Evolutionary conservation across 495 filamentous ascomycete genomes (phyloP).

Genomic region (Hypoxylon intermedium): DNA sequence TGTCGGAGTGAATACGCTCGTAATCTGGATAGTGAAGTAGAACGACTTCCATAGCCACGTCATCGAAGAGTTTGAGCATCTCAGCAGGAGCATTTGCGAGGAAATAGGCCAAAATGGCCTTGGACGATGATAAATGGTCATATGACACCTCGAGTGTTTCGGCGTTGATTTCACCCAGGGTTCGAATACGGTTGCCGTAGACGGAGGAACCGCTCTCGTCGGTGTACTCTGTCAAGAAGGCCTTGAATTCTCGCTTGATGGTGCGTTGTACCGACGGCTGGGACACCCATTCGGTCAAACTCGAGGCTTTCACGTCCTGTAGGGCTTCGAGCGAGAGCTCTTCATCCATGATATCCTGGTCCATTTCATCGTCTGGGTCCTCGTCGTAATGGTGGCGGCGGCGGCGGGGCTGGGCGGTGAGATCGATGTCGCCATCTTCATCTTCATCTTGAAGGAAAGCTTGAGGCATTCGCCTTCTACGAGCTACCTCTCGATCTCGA

Average conservation of each 20-base stretch:
- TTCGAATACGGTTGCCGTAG: constrained; percentile 91
- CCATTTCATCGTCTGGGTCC: constrained; percentile 90
- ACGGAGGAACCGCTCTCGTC: constrained; percentile 87
- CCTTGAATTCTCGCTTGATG: constrained; percentile 95
- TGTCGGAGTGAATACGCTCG: constrained; percentile 95
- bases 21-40: constrained; percentile 97
- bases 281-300: constrained; percentile 91
- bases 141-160: constrained; percentile 97
- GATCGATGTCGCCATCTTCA: constrained; percentile 80
- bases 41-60: constrained; percentile 94
- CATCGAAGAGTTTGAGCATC: constrained; percentile 94
- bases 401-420: constrained; percentile 80
- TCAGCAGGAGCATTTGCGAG: constrained; percentile 93
- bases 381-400: constrained; percentile 90
- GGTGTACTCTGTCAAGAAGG: constrained; percentile 94
- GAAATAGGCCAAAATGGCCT: constrained; percentile 98
- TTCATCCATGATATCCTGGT: constrained; percentile 89
- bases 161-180: constrained; percentile 93
- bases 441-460: constrained; percentile 91
- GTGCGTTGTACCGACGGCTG: constrained; percentile 89
- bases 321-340: constrained; percentile 92
- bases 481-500: constrained; percentile 80
- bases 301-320: constrained; percentile 91
- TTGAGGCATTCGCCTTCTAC: constrained; percentile 75
- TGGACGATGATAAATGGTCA: constrained; percentile 84